Conservation (phyloP, 2,329 filamentous ascomycete genomes). For the Amesomyces nigricolor region DNA sequence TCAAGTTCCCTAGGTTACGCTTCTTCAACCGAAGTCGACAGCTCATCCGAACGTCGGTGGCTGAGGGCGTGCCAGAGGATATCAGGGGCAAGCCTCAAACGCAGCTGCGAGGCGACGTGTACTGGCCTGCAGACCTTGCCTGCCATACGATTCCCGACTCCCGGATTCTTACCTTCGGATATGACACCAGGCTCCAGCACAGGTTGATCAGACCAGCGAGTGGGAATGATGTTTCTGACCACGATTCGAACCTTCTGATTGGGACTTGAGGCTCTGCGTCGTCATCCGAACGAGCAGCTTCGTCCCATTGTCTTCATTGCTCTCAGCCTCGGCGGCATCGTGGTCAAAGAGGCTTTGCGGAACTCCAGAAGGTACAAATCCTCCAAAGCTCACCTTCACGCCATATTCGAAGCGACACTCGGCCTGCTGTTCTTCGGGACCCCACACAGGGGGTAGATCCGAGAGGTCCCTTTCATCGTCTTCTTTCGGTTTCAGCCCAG, state of each 20-base stretch:
- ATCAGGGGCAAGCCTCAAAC: not conserved
- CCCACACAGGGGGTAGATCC: slow-evolving; percentile 29
- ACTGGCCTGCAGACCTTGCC: slow-evolving; percentile 27
- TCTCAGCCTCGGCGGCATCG: slow-evolving; percentile 32
- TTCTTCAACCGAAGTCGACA: not conserved
- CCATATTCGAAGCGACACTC: slow-evolving; percentile 22
- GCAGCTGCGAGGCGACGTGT: slow-evolving; percentile 10
- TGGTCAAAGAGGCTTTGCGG: slow-evolving; percentile 28
- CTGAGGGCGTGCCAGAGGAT: not conserved
- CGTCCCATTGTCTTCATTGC: slow-evolving; percentile 30
- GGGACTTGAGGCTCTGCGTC: slow-evolving; percentile 29
- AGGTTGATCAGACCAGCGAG: slow-evolving; percentile 23
- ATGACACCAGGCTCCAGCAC: slow-evolving; percentile 28
- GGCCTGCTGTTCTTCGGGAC: slow-evolving; percentile 33
- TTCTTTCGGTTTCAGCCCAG: slow-evolving; percentile 18
- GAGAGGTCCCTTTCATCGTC: slow-evolving; percentile 22
- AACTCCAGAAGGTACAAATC: slow-evolving; percentile 9
- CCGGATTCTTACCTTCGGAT: slow-evolving; percentile 29
- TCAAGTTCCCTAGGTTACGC: not conserved
- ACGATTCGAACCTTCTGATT: slow-evolving; percentile 32
- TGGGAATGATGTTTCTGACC: slow-evolving; percentile 30
- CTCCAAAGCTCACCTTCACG: slow-evolving; percentile 8
- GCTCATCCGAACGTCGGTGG: not conserved
- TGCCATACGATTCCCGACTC: slow-evolving; percentile 22
- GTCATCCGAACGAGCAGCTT: slow-evolving; percentile 8